phyloP scores from a whole-genome alignment of 805 yeast species.

The Monosporozyma siamensis region DNA sequence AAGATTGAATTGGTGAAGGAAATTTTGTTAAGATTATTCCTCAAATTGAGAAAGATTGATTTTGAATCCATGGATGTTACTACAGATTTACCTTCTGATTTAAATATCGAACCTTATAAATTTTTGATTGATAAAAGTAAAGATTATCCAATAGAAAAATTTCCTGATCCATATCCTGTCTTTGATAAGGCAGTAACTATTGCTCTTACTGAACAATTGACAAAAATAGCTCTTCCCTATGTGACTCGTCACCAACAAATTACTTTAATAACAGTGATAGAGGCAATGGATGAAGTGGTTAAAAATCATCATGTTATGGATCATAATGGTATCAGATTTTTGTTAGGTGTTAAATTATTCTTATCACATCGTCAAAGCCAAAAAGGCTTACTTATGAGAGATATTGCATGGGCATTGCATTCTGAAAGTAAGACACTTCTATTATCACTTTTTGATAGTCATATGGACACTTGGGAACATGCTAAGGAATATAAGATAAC shows the following conservation, averaged over 20 bases:
- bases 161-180: conserved; percentile 33
- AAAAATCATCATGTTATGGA: conserved; percentile 31
- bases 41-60: conserved; percentile 46
- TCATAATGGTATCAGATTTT: conserved; percentile 58
- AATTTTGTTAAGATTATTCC: conserved; percentile 46
- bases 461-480: conserved; percentile 47
- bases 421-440: conserved; percentile 68
- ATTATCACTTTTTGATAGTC: conserved; percentile 34
- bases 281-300: conserved; percentile 49
- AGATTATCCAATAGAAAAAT: conserved; percentile 18
- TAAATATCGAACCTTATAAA: conserved; percentile 24
- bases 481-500: conserved; percentile 55
- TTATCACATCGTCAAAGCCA: conserved; percentile 45
- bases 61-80: conserved; percentile 30
- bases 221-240: conserved; percentile 61
- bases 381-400: conserved; percentile 58
- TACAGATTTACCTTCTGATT: conserved; percentile 24
- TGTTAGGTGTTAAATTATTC: conserved; percentile 61
- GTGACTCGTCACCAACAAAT: conserved; percentile 87
- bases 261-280: conserved; percentile 62
- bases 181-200: conserved; percentile 39
- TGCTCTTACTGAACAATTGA: conserved; percentile 49
- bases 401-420: conserved; percentile 80
- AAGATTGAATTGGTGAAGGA: conserved; percentile 46
- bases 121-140: conserved; percentile 19